These are phyloP conservation scores for Trichoderma harzianum DNA, from an alignment of 2,329 filamentous ascomycete species.

Conservation along the genomic window DNA sequence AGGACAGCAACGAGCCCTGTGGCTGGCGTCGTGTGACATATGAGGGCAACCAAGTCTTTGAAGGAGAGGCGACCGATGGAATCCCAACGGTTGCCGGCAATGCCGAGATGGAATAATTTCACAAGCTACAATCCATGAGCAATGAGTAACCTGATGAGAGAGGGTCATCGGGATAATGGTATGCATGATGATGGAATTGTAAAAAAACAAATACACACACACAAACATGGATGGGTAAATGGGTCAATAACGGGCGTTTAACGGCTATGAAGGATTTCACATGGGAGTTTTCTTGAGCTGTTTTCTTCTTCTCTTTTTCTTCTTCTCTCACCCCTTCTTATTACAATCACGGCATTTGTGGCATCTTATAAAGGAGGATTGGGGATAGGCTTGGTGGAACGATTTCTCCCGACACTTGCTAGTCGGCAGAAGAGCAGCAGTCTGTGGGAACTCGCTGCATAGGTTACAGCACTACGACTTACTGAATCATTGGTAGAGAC, in stretches of 20 bases:
- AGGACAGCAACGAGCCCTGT: constrained; percentile 55
- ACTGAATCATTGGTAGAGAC: background rate
- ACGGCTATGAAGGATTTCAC: constrained; percentile 35
- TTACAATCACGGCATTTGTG: background rate
- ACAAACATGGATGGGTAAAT: constrained; percentile 24
- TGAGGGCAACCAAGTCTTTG: constrained; percentile 50
- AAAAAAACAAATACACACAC: constrained; percentile 1
- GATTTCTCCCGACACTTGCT: background rate
- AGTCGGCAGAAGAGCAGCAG: background rate
- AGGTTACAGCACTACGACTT: background rate
- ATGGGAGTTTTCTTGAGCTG: constrained; percentile 33
- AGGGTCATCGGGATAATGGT: background rate
- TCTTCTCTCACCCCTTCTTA: background rate
- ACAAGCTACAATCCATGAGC: background rate
- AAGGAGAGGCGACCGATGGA: constrained; percentile 54
- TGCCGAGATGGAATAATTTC: constrained; percentile 40
- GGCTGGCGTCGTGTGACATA: constrained; percentile 64
- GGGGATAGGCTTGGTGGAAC: background rate
- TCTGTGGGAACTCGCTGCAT: background rate
- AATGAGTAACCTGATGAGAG: background rate
- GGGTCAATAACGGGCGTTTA: constrained; percentile 28
- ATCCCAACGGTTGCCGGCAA: constrained; percentile 42
- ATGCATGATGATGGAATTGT: constrained; percentile 6
- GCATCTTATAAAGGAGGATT: background rate
- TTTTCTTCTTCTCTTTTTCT: constrained; percentile 7